A percentile compares a stretch with the other conserved stretches of the same genome.
These are phyloP conservation scores for Vickermania spadyakhi DNA, from an alignment of 208 protist genomes.

Conservation along the genomic window DNA sequence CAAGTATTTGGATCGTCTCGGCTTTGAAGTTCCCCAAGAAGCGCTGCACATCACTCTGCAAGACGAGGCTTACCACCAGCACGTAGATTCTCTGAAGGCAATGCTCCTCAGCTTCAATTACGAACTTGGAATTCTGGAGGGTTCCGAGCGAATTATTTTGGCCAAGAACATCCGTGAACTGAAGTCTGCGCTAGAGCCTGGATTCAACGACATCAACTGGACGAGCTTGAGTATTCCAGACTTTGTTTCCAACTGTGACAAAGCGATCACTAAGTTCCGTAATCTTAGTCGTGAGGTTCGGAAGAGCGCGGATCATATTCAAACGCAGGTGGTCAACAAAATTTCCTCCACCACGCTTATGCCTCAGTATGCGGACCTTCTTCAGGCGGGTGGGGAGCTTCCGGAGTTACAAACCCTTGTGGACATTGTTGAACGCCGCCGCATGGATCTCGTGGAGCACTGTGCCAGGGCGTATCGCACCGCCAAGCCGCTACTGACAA, in stretches of 20 bases:
- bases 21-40: constrained; percentile 93
- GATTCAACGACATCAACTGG: constrained; percentile 96
- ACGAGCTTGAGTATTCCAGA: constrained; percentile 96
- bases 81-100: constrained; percentile 92
- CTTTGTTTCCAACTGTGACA: constrained; percentile 90
- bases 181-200: constrained; percentile 86
- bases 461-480: constrained; percentile 91
- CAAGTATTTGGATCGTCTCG: constrained; percentile 96
- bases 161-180: constrained; percentile 83
- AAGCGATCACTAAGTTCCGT: constrained; percentile 95
- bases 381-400: constrained; percentile 78
- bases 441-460: constrained; percentile 66
- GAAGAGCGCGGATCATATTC: constrained; percentile 92
- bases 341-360: constrained; percentile 82
- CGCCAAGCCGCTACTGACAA: constrained; percentile 91
- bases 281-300: constrained; percentile 93
- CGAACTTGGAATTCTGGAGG: constrained; percentile 74
- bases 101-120: constrained; percentile 92
- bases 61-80: constrained; percentile 95
- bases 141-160: constrained; percentile 90
- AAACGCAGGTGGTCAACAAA: constrained; percentile 88
- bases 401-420: constrained; percentile 90
- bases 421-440: constrained; percentile 85
- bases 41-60: constrained; percentile 97
- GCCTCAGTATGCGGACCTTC: constrained; percentile 62